phyloP scores from a whole-genome alignment of 352 stramenopile genomes.

The Pythium grandisporangium region DNA sequence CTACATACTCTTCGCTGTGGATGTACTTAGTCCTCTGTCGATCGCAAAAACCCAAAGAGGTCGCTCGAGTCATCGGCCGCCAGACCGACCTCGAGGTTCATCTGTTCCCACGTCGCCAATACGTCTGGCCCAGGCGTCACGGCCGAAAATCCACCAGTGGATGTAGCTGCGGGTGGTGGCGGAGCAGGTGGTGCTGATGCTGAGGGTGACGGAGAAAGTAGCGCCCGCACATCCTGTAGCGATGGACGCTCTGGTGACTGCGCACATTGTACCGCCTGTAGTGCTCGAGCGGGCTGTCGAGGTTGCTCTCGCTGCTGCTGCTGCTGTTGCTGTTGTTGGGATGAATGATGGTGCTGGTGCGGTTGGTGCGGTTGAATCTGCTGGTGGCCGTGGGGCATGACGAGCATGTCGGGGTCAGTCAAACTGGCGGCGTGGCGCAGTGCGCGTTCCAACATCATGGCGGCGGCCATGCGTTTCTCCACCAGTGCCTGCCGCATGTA shows the following conservation, averaged over 20 bases:
- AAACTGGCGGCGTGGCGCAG: constrained; percentile 6
- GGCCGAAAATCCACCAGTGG: not conserved
- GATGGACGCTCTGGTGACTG: no score
- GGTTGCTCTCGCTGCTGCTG: constrained; percentile 3
- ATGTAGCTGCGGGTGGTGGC: no score
- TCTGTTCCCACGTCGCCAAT: constrained; percentile 6
- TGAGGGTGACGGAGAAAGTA: no score
- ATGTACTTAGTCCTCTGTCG: no score
- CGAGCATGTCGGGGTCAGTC: no score
- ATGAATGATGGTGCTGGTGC: constrained; percentile 1
- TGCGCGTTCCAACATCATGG: constrained; percentile 11
- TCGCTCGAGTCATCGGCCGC: constrained; percentile 10
- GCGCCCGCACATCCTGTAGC: no score
- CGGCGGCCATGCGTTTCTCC: constrained; percentile 8
- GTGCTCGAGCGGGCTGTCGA: not conserved
- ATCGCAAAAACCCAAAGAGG: constrained; percentile 18
- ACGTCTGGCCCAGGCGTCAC: not conserved
- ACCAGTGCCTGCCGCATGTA: constrained; percentile 13
- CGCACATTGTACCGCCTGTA: no score
- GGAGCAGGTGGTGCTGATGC: no score
- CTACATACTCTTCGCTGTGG: no score
- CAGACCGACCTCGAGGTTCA: constrained; percentile 15
- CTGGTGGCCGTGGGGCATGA: not conserved
- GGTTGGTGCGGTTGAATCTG: constrained; percentile 2
- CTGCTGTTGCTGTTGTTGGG: constrained; percentile 1